phyloP scores from a whole-genome alignment of 2,329 filamentous ascomycete genomes.

The Neophaeococcomyces aloes region DNA sequence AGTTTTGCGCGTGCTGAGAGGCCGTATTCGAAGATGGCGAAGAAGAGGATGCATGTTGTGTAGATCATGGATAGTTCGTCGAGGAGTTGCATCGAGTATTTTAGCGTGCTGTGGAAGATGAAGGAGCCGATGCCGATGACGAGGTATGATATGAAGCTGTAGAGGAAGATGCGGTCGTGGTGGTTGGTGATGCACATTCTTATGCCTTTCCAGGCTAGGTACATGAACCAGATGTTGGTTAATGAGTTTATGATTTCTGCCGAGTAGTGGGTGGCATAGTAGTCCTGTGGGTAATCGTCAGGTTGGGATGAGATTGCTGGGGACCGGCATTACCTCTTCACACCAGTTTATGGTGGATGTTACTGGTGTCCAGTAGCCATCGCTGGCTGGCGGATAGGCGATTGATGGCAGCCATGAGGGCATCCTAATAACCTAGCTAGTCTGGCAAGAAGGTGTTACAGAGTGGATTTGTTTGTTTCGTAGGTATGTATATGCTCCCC shows the following conservation, averaged over 20 bases:
- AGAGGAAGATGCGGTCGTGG: constrained; percentile 63
- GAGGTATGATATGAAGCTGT: constrained; percentile 45
- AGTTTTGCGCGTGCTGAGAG: constrained; percentile 28
- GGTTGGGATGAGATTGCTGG: not conserved
- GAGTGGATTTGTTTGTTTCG: too few species aligned
- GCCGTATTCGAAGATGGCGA: constrained; percentile 53
- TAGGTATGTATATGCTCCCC: too few species aligned
- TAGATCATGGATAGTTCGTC: constrained; percentile 52
- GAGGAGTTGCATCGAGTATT: constrained; percentile 48
- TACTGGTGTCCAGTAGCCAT: constrained; percentile 10
- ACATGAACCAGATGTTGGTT: constrained; percentile 73
- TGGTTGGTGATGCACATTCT: constrained; percentile 58
- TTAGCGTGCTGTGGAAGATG: constrained; percentile 43
- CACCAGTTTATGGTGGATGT: constrained; percentile 13
- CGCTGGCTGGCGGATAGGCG: constrained; percentile 7
- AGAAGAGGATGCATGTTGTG: constrained; percentile 49
- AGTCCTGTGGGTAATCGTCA: not conserved
- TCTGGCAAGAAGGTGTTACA: too few species aligned
- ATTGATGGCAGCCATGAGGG: constrained; percentile 4
- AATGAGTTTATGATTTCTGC: constrained; percentile 65
- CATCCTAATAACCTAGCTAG: too few species aligned
- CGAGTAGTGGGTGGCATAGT: constrained; percentile 5
- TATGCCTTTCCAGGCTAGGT: constrained; percentile 63
- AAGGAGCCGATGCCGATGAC: constrained; percentile 42
- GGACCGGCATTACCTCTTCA: constrained; percentile 3